These are phyloP conservation scores for Annona cherimola DNA, from an alignment of 164 flowering plant species.

Conservation along the genomic window DNA sequence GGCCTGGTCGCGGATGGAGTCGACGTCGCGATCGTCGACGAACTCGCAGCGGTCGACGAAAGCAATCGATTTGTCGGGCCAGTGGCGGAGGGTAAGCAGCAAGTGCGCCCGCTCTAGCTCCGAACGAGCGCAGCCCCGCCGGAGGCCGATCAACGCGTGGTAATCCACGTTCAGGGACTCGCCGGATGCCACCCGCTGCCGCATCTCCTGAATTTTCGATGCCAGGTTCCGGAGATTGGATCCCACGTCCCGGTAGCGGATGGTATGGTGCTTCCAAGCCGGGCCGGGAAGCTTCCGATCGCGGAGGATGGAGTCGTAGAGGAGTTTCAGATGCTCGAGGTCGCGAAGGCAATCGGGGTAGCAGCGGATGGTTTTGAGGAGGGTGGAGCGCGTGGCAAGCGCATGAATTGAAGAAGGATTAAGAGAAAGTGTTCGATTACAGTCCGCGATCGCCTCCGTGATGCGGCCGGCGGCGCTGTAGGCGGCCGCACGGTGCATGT, in stretches of 20 bases:
- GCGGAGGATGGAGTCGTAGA: constrained; percentile 73
- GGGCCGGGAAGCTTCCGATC: constrained; percentile 84
- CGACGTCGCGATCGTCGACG: no score
- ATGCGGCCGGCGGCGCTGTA: constrained; percentile 62
- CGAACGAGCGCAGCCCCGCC: constrained; percentile 82
- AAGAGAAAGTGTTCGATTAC: constrained; percentile 73
- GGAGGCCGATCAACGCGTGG: constrained; percentile 64
- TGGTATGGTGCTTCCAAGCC: constrained; percentile 56
- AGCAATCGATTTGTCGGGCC: no score
- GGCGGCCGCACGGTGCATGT: constrained; percentile 71
- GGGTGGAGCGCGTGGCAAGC: constrained; percentile 53
- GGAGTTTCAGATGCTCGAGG: constrained; percentile 80
- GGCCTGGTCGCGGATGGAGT: no score
- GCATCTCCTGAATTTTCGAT: constrained; percentile 51
- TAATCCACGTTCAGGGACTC: constrained; percentile 77
- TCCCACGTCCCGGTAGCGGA: constrained; percentile 64
- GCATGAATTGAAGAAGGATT: constrained; percentile 75
- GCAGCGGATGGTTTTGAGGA: constrained; percentile 69
- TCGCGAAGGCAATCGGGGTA: constrained; percentile 82
- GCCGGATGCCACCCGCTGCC: constrained; percentile 59
- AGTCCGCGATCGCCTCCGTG: constrained; percentile 82
- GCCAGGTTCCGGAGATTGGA: constrained; percentile 54
- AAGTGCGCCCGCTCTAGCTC: constrained; percentile 82
- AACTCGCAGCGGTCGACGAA: no score
- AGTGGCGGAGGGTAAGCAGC: constrained; percentile 57